Evolutionary conservation across 305 asterid genomes (phyloP), one percentile per base, ranked within the genome.

Genomic region (Fraxinus latifolia): DNA sequence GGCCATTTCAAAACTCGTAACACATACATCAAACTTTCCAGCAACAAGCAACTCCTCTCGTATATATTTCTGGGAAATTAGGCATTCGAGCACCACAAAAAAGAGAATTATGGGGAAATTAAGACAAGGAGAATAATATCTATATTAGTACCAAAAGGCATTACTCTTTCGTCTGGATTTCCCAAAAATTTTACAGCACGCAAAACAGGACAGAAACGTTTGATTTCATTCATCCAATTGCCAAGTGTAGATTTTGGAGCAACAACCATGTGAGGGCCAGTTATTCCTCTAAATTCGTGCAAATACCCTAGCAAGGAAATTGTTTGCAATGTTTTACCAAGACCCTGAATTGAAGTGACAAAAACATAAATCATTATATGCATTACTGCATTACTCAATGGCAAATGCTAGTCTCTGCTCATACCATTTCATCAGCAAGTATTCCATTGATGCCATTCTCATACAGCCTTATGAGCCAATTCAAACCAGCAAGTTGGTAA

Each of bases 211-310:
- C 99, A 96, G 88, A 96, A 96, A 83, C 98, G 95, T 82, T 90
- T 94, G 84, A 96, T 95, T 89, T 96, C 99, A 84, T 96, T 96
- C 99, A 96, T 96, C 99, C 99, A 96, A 83, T 96, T 95, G 14
- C 99, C 99, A 60, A 96, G 98, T 29, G 99, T 96, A 79, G 99
- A 96, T 87, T 96, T 96, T 7, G 99, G 99, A 70, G 99, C 96
- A 86, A 95, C 99, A 83, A 96, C 99, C 99, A 96, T 96, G 86
- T 96, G 99, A 77, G 99, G 99, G 75, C 98, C 99, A 47, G 98
- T 96, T 84, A 96, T 96, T 83, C 98, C 98, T 89, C 96, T 91
- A 84, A 93, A 96, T 85, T 96, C 99, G 73, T 91, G 94, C 86
- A 96, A 91, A 87, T 96, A 96, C 27, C 98, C 99, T 86, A 96